These are phyloP conservation scores for Excoecaria cochinchinensis DNA, from an alignment of 345 rosid genomes.

Conservation along the genomic window DNA sequence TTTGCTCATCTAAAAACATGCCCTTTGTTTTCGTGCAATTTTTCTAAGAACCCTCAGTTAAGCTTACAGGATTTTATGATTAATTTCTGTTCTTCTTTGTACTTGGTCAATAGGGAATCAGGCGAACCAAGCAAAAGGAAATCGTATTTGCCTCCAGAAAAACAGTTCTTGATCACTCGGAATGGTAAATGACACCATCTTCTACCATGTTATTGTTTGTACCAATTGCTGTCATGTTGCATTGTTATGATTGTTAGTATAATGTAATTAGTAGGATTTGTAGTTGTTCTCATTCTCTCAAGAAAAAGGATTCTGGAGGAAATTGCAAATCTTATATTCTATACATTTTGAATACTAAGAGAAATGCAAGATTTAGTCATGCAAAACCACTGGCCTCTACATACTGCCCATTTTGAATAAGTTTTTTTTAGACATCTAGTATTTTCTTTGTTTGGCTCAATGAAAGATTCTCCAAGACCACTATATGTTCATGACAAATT, in stretches of 20 bases:
- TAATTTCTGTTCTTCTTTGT: not conserved
- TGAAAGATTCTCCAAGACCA: not conserved
- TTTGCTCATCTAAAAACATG: not conserved
- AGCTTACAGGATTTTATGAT: not conserved
- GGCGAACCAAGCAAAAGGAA: conserved; percentile 93
- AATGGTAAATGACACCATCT: conserved; percentile 52
- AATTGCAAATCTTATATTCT: not conserved
- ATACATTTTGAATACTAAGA: not conserved
- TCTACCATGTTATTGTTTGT: not conserved
- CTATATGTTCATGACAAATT: not conserved
- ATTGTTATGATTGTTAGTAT: not conserved
- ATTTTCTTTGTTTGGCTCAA: not conserved
- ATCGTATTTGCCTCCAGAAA: conserved; percentile 77
- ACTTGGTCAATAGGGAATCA: conserved; percentile 62
- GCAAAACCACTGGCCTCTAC: too few species aligned
- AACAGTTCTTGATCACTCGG: conserved; percentile 93
- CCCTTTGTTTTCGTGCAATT: not conserved
- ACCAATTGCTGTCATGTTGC: not conserved
- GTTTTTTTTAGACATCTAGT: too few species aligned
- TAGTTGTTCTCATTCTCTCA: not conserved
- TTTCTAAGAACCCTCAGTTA: not conserved
- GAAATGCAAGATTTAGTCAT: not conserved
- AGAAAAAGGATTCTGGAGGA: not conserved
- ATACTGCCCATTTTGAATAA: too few species aligned
- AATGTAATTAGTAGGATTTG: not conserved